Evolutionary conservation across 225 moss, liverwort and hornwort genomes (phyloP).

Genomic region (Polytrichum commune): DNA sequence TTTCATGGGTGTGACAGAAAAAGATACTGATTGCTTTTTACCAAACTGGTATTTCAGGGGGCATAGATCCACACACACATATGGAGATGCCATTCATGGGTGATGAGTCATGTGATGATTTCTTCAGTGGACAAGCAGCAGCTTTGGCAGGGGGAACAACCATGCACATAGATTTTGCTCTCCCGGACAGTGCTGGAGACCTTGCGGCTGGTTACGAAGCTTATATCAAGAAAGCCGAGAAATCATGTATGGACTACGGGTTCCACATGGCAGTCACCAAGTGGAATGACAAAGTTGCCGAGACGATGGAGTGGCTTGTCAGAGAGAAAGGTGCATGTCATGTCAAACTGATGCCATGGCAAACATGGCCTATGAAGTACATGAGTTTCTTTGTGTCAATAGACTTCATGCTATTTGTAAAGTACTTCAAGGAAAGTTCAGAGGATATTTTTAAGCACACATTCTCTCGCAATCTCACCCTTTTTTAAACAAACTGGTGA

Average conservation of each 20-base stretch:
- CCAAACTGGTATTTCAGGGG: slow-evolving; percentile 43
- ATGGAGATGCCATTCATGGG: slow-evolving; percentile 99
- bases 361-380: too few relatives aligned
- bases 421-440: too few relatives aligned
- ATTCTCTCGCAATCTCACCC: too few relatives aligned
- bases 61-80: slow-evolving; percentile 98
- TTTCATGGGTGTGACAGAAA: too few relatives aligned
- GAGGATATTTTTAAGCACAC: too few relatives aligned
- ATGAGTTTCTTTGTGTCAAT: too few relatives aligned
- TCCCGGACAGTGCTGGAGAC: slow-evolving; percentile 60
- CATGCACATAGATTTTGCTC: slow-evolving; percentile 96
- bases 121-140: slow-evolving; percentile 93
- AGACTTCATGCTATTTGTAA: too few relatives aligned
- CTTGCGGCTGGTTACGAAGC: slow-evolving; percentile 61
- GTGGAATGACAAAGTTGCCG: slow-evolving; percentile 83
- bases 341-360: neutral
- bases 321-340: slow-evolving; percentile 58
- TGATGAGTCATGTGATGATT: slow-evolving; percentile 81
- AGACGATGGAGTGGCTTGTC: slow-evolving; percentile 88
- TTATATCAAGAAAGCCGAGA: slow-evolving; percentile 76
- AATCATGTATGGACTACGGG: slow-evolving; percentile 95
- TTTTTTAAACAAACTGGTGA: too few relatives aligned
- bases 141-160: slow-evolving; percentile 97
- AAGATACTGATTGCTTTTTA: too few relatives aligned
- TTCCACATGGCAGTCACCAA: slow-evolving; percentile 94